These are phyloP conservation scores for Rhodomyrtus tomentosa DNA, from an alignment of 345 rosid genomes.

Conservation along the genomic window DNA sequence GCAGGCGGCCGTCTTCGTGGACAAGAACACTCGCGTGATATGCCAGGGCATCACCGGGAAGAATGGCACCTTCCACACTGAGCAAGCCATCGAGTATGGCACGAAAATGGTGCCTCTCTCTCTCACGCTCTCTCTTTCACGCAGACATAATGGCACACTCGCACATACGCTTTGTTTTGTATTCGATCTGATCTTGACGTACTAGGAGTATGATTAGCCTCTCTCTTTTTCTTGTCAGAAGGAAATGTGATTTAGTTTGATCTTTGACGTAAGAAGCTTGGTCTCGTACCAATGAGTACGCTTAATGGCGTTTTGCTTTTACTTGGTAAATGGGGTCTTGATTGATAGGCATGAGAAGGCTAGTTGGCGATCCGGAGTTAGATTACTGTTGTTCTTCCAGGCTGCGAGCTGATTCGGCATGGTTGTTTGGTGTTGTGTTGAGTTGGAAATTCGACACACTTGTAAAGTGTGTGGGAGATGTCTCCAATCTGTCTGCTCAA, in stretches of 20 bases:
- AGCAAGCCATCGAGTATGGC: constrained; percentile 93
- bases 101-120: constrained; percentile 63
- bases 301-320: not conserved
- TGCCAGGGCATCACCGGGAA: constrained; percentile 97
- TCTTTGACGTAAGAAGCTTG: not conserved
- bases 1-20: constrained; percentile 76
- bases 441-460: not conserved
- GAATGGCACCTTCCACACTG: constrained; percentile 91
- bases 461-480: not conserved
- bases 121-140: not conserved
- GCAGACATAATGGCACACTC: not conserved
- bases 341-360: not conserved
- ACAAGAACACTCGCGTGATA: constrained; percentile 76
- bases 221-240: not conserved
- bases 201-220: not conserved
- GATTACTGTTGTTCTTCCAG: not conserved
- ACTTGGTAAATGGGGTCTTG: not conserved
- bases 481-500: not conserved
- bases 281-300: not conserved
- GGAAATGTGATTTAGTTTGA: not conserved
- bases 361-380: not conserved
- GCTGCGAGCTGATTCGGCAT: not conserved
- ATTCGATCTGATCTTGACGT: not conserved
- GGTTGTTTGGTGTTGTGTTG: not conserved
- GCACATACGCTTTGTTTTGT: not conserved